A percentile compares a stretch with the other conserved stretches of the same genome.
Conservation (phyloP, 2,329 filamentous ascomycete species). For the Colletotrichum aenigma region DNA sequence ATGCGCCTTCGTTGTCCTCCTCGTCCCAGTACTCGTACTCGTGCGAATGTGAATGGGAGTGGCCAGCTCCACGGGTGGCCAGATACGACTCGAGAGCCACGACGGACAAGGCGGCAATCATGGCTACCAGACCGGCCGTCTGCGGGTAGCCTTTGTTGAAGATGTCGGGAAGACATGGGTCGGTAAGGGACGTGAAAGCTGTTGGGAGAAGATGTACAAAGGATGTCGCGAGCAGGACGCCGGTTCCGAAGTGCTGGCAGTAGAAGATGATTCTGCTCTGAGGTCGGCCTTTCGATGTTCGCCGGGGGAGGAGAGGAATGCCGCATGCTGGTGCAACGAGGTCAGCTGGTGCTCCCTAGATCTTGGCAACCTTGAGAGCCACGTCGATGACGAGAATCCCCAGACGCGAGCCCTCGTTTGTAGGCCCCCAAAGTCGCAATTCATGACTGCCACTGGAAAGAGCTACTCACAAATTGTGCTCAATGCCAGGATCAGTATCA, state of each 20-base stretch:
- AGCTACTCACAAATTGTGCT: slow-evolving; percentile 58
- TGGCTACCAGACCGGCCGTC: slow-evolving; percentile 81
- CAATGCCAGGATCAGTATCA: slow-evolving; percentile 67
- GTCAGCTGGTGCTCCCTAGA: not conserved
- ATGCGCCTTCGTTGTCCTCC: slow-evolving; percentile 37
- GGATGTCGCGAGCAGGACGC: slow-evolving; percentile 84
- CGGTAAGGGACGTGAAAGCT: slow-evolving; percentile 69
- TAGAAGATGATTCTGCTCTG: slow-evolving; percentile 67
- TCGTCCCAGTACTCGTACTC: slow-evolving; percentile 52
- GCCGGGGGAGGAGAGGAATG: slow-evolving; percentile 68
- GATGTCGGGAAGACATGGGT: slow-evolving; percentile 76
- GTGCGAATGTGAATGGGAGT: slow-evolving; percentile 58
- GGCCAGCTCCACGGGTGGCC: slow-evolving; percentile 70
- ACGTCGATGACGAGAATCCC: not conserved
- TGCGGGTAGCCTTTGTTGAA: slow-evolving; percentile 82
- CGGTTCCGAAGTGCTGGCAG: slow-evolving; percentile 79
- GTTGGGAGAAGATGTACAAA: slow-evolving; percentile 79
- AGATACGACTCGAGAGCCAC: slow-evolving; percentile 90
- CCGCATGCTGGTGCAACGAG: slow-evolving; percentile 56
- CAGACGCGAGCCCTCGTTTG: not conserved
- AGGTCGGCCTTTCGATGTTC: slow-evolving; percentile 59
- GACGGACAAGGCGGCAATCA: slow-evolving; percentile 81
- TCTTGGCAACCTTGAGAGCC: not conserved
- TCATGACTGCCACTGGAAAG: not conserved
- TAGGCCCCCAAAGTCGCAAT: not conserved